phyloP scores from a whole-genome alignment of 2,329 filamentous ascomycete species.

The Cladosporium sphaerospermum region DNA sequence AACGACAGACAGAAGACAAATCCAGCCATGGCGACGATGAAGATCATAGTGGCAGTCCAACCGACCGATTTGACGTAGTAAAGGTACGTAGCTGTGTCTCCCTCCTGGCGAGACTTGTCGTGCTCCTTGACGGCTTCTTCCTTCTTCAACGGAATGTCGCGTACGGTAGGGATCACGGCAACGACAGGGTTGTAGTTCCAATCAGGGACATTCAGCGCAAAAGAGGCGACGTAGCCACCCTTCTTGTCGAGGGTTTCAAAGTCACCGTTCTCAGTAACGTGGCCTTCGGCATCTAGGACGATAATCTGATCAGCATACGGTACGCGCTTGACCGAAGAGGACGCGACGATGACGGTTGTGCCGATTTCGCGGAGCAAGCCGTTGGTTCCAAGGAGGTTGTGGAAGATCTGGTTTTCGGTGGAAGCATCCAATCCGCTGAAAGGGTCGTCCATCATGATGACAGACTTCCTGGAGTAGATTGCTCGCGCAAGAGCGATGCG shows the following conservation, averaged over 20 bases:
- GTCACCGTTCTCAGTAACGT: conserved; percentile 31
- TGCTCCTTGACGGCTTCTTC: conserved; percentile 27
- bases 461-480: conserved; percentile 43
- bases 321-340: conserved; percentile 30
- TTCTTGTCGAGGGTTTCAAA: conserved; percentile 22
- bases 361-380: conserved; percentile 39
- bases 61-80: conserved; percentile 15
- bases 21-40: conserved; percentile 7
- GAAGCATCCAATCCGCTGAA: conserved; percentile 47
- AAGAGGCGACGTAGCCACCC: conserved; percentile 14
- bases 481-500: conserved; percentile 45
- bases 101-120: conserved; percentile 37
- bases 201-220: not conserved
- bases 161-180: not conserved
- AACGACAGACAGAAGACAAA: conserved; percentile 27
- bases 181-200: conserved; percentile 2
- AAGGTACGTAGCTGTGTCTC: conserved; percentile 34
- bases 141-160: not conserved
- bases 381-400: conserved; percentile 40
- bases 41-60: conserved; percentile 5
- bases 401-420: conserved; percentile 45
- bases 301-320: conserved; percentile 38
- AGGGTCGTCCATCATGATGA: conserved; percentile 47
- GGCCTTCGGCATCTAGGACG: conserved; percentile 26
- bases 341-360: conserved; percentile 36